A percentile compares a stretch with the other conserved stretches of the same genome.
phyloP scores from a whole-genome alignment of 495 filamentous ascomycete genomes.

The Aspergillus sclerotiicarbonarius region DNA sequence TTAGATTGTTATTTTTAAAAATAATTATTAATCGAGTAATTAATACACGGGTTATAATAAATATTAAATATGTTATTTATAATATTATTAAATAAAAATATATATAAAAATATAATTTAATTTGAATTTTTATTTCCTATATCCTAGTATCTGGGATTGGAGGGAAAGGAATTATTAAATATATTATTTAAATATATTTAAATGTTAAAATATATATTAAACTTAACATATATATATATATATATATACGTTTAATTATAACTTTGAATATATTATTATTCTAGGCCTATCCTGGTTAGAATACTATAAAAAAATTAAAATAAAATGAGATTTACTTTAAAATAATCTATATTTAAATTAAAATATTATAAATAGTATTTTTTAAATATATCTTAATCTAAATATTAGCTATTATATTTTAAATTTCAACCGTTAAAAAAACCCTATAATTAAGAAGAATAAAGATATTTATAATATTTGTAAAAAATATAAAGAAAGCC shows the following conservation, averaged over 20 bases:
- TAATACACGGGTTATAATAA: not conserved
- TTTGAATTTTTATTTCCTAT: not conserved
- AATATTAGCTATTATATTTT: too few relatives aligned
- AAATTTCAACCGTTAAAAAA: too few relatives aligned
- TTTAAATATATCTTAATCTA: not conserved
- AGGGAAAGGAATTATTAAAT: not conserved
- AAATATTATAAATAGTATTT: not conserved
- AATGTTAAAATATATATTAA: not conserved
- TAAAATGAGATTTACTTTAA: not conserved
- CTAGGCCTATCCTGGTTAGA: not conserved
- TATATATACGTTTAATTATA: too few relatives aligned
- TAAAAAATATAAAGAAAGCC: not conserved
- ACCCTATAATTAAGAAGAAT: not conserved
- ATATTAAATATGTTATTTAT: not conserved
- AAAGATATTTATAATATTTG: not conserved
- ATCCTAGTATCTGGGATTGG: not conserved
- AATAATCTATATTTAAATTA: too few relatives aligned
- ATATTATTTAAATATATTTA: not conserved
- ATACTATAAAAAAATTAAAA: constrained; percentile 1
- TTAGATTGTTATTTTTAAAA: not conserved
- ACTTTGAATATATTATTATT: not conserved
- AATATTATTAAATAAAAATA: not conserved
- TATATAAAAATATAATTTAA: not conserved
- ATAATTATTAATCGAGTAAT: not conserved
- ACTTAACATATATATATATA: not conserved